Conservation (phyloP, 345 rosid species). For the Eucalyptus curtisii region DNA sequence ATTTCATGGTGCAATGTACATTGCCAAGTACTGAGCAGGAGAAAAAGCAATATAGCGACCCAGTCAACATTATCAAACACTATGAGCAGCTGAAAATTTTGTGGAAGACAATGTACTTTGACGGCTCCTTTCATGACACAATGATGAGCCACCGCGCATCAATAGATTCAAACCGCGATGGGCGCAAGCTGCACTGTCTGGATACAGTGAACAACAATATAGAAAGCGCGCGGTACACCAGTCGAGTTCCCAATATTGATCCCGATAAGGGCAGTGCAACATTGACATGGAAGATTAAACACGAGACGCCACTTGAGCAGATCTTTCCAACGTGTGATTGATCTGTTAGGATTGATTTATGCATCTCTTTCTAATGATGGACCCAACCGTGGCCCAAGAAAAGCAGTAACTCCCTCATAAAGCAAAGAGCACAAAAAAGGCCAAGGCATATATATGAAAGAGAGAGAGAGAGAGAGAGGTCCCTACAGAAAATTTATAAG, state of each 20-base stretch:
- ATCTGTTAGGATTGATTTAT: neutral
- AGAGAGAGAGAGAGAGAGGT: neutral
- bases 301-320: neutral
- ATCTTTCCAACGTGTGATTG: neutral
- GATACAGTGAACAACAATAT: neutral
- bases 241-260: neutral
- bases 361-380: neutral
- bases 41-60: neutral
- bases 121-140: neutral
- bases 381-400: neutral
- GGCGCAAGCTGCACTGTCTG: neutral
- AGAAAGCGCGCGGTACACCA: neutral
- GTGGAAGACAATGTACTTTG: neutral
- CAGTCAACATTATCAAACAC: neutral
- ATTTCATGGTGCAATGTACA: neutral
- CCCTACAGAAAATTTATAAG: neutral
- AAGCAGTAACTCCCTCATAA: neutral
- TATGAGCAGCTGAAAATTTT: neutral
- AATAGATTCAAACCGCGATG: neutral
- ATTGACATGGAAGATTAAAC: neutral
- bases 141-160: neutral
- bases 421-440: neutral
- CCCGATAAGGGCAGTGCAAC: neutral
- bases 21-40: neutral
- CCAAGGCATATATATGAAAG: neutral